Percentiles rank a stretch among this genome's conserved stretches.
Evolutionary conservation across 495 filamentous ascomycete genomes (phyloP).

Genomic region (Aspergillus nanangensis): DNA sequence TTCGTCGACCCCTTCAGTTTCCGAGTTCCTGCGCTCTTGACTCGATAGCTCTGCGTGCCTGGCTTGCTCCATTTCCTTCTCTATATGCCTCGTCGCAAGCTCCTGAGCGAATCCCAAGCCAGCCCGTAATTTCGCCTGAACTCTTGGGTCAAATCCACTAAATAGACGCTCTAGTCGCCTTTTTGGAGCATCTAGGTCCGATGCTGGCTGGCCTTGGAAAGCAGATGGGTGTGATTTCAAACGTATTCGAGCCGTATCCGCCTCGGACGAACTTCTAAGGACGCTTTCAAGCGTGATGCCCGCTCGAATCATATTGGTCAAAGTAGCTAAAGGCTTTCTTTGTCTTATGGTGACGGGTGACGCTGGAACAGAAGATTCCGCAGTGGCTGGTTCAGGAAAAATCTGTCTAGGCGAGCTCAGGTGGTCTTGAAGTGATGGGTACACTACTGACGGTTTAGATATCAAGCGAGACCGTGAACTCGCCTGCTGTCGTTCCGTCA

Average conservation of each 20-base stretch:
- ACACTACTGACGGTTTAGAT: background rate
- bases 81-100: slow-evolving; percentile 32
- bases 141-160: slow-evolving; percentile 38
- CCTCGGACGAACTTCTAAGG: slow-evolving; percentile 22
- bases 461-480: background rate
- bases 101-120: slow-evolving; percentile 47
- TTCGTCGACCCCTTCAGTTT: background rate
- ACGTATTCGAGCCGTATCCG: no score
- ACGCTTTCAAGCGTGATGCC: slow-evolving; percentile 45
- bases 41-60: slow-evolving; percentile 5
- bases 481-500: background rate
- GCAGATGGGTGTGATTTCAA: no score
- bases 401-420: background rate
- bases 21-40: slow-evolving; percentile 2
- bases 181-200: slow-evolving; percentile 18
- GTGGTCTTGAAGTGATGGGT: background rate
- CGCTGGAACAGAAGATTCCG: no score
- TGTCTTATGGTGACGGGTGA: background rate
- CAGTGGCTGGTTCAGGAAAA: no score
- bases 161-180: slow-evolving; percentile 40
- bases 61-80: slow-evolving; percentile 11
- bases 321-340: slow-evolving; percentile 20
- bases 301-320: slow-evolving; percentile 39
- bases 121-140: slow-evolving; percentile 38
- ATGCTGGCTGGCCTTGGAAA: slow-evolving; percentile 8